Evolutionary conservation across 202 grass and related monocot genomes (phyloP), one percentile per base, ranked within the genome.

Genomic region (Setaria italica): DNA sequence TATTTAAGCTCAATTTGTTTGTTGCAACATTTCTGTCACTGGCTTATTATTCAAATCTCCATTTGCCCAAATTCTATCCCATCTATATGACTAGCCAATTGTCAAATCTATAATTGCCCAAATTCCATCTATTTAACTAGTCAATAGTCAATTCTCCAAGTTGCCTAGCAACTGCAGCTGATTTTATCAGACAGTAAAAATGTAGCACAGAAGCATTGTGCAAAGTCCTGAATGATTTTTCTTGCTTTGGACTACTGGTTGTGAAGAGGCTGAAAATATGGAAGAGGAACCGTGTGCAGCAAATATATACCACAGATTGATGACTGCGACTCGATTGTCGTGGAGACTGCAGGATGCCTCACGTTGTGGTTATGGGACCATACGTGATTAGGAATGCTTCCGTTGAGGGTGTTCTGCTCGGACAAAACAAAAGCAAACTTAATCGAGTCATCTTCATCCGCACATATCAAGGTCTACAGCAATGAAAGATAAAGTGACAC

Each of bases 251-350:
- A 30, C 17, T 80, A 65, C 43, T 46, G 20, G 21, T 37, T 55
- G 9, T 17, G 47, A 53, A 19, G 29, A 53, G 47, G 65, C 9
- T 30, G 4, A 87, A 62, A 62, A 21, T 39, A 32, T 71, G 53
- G 42, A 77, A 53, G 19, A 30, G 9, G 19, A 42, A 47, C 30
- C 46, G 39, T 47, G 19, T 30, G 14, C 72, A 54, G 41, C 15
- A 50, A 50, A 20, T 94, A 56, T 39, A 14, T 75, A 99, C 97
- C 92, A 74, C 90, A 97, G 10, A 96, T 76, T 14, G 97, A 93
- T 4, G 94, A 96, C 9, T 91, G 97, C 0, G 97, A 94, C 19
- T 99, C 97, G 25, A 97, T 88, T 14, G 90, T 91, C 15, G 83
- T 85, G n/a, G 93, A 94, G 74, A 95, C 53, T 0, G 83, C 74